Conservation (phyloP, 2,329 filamentous ascomycete species). For the Sporothrix sp. region DNA sequence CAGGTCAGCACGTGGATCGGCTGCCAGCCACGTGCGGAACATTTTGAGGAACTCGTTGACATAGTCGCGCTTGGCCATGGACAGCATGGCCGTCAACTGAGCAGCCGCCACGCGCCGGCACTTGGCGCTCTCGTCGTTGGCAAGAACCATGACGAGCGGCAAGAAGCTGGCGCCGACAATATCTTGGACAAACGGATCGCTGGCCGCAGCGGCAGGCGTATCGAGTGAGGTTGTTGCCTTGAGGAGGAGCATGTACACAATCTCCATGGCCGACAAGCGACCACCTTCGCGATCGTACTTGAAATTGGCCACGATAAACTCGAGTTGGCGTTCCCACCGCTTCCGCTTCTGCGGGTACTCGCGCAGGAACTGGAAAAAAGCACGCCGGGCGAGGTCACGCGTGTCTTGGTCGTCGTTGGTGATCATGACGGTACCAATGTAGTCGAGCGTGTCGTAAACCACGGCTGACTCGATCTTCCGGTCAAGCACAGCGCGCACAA, state of each 20-base stretch:
- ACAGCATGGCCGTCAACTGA: conserved; percentile 72
- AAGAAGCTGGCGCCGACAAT: conserved; percentile 74
- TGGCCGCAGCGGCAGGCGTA: background rate
- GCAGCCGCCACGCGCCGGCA: conserved; percentile 75
- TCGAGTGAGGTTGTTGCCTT: conserved; percentile 53
- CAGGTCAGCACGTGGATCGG: conserved; percentile 39
- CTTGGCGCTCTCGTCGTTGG: conserved; percentile 79
- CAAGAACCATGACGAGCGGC: conserved; percentile 72
- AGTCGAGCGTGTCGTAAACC: conserved; percentile 86
- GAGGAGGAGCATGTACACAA: conserved; percentile 72
- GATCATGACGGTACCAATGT: conserved; percentile 86
- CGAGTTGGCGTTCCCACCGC: conserved; percentile 79
- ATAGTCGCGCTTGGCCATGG: conserved; percentile 63
- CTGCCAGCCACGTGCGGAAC: conserved; percentile 62
- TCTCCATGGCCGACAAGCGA: conserved; percentile 85
- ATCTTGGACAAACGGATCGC: conserved; percentile 69
- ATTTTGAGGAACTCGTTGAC: conserved; percentile 60
- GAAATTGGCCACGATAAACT: conserved; percentile 81
- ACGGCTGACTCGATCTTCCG: conserved; percentile 76
- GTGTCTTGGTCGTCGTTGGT: conserved; percentile 87
- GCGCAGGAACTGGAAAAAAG: conserved; percentile 87
- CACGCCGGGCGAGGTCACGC: conserved; percentile 75
- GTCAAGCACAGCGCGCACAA: conserved; percentile 77
- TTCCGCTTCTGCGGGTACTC: conserved; percentile 90
- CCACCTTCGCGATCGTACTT: conserved; percentile 85